A percentile compares a stretch with the other conserved stretches of the same genome.
phyloP scores from a whole-genome alignment of 768 basidiomycete species.

The Lactarius tabidus region DNA sequence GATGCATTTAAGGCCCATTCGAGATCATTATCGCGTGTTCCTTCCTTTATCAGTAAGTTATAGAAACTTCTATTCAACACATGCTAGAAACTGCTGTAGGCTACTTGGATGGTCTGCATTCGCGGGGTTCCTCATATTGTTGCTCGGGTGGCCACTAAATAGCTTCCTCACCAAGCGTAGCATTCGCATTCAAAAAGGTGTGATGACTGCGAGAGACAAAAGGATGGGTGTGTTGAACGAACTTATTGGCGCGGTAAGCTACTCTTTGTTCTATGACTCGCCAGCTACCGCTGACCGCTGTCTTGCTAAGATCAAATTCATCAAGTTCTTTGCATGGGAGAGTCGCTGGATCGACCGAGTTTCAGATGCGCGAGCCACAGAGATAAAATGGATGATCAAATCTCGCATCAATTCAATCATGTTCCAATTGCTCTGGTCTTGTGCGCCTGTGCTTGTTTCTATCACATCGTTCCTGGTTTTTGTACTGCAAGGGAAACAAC shows the following conservation, averaged over 20 bases:
- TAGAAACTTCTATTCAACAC: not conserved
- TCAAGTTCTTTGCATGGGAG: conserved; percentile 85
- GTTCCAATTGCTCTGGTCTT: conserved; percentile 69
- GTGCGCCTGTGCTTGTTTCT: conserved; percentile 76
- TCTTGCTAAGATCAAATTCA: conserved; percentile 54
- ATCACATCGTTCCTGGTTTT: conserved; percentile 75
- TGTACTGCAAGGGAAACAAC: conserved; percentile 63
- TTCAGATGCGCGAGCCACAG: conserved; percentile 58
- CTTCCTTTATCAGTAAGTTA: conserved; percentile 69
- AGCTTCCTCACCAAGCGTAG: conserved; percentile 57
- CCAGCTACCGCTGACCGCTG: not conserved
- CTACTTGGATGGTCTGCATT: conserved; percentile 69
- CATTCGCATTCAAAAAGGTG: conserved; percentile 56
- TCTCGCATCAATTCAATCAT: conserved; percentile 69
- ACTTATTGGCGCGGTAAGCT: conserved; percentile 59
- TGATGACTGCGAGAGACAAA: conserved; percentile 61
- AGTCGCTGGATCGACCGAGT: conserved; percentile 68
- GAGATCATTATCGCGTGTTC: conserved; percentile 68
- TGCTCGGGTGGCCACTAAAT: conserved; percentile 69
- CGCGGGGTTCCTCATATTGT: conserved; percentile 64
- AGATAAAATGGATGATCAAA: conserved; percentile 77
- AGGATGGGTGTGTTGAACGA: conserved; percentile 78
- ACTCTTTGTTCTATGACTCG: not conserved
- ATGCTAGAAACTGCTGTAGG: conserved; percentile 32
- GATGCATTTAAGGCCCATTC: conserved; percentile 51